Evolutionary conservation across 352 stramenopile species (phyloP), one percentile per base, ranked within the genome.

Genomic region (Globisporangium nagaii): DNA sequence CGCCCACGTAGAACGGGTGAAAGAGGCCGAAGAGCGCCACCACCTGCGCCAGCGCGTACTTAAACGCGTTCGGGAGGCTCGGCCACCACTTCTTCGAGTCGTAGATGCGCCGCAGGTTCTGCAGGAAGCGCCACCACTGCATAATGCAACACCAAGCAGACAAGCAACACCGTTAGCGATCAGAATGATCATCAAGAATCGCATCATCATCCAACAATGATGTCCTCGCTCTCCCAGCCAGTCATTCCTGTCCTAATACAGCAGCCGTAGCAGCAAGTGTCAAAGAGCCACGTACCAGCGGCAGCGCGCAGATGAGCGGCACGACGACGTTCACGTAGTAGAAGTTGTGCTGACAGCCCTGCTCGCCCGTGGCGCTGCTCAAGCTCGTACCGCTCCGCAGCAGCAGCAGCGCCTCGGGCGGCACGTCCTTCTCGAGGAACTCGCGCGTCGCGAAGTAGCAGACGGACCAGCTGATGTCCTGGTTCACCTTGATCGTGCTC

Each of bases 251-350:
- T n/a, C n/a, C n/a, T n/a, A n/a, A n/a, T n/a, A n/a, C n/a, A n/a
- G n/a, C n/a, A n/a, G n/a, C 20, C 1, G 20, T 36, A 53, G 3
- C 37, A 20, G 34, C 20, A 22, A 41, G 11, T 4, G 15, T 24
- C 3, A 19, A 12, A 28, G n/a, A n/a, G 13, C 13, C 4, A 55
- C 60, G 32, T 62, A 73, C 65, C 12, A 99, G 68, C 10, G 96
- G 96, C 25, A 98, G 70, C 9, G 96, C 75, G 61, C 94, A 98
- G 28, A 99, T 81, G 25, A 98, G 67, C 20, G 96, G 96, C 28
- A 98, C 96, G 7, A 97, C 74, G 35, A 98, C 60, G 55, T 98
- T 96, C 53, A 92, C 91, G 64, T 98, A 98, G 74, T 93, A 97
- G 39, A 95, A 78, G 53, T 92, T 86, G 53, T 79, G 80, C 47